Evolutionary conservation across 768 basidiomycete genomes (phyloP).

Genomic region (Baorangia bicolor): DNA sequence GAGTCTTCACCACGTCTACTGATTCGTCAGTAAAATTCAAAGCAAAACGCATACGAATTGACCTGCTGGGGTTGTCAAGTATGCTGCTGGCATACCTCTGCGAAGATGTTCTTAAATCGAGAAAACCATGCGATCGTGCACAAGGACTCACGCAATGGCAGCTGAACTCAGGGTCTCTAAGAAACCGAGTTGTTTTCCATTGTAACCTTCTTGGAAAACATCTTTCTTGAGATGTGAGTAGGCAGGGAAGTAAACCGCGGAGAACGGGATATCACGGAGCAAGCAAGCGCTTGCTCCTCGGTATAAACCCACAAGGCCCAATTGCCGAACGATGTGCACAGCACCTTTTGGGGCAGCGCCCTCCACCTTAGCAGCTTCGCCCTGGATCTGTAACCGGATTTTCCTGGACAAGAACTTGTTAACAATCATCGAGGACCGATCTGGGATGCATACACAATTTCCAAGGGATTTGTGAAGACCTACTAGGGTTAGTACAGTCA

Average conservation of each 20-base stretch:
- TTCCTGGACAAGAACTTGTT: conserved; percentile 48
- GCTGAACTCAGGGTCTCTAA: conserved; percentile 84
- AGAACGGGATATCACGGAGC: conserved; percentile 95
- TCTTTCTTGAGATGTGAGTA: conserved; percentile 92
- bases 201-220: conserved; percentile 92
- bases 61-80: conserved; percentile 91
- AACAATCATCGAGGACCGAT: not conserved
- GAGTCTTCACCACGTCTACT: conserved; percentile 95
- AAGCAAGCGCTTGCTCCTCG: conserved; percentile 91
- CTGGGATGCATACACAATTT: conserved; percentile 73
- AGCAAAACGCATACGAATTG: conserved; percentile 21
- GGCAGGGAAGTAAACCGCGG: conserved; percentile 87
- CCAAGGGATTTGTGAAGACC: conserved; percentile 97
- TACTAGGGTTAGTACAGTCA: conserved; percentile 34
- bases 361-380: conserved; percentile 87
- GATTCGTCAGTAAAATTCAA: conserved; percentile 13
- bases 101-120: conserved; percentile 31
- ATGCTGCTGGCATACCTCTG: conserved; percentile 98
- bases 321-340: conserved; percentile 86
- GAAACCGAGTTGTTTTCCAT: conserved; percentile 91
- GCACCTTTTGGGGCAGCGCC: conserved; percentile 83
- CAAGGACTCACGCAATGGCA: conserved; percentile 66
- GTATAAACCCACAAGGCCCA: conserved; percentile 92
- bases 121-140: conserved; percentile 12
- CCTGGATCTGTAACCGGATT: conserved; percentile 94